Percentiles rank a stretch among this genome's conserved stretches.
These are phyloP conservation scores for Neopestalotiopsis sp. DNA, from an alignment of 2,329 filamentous ascomycete species.

Conservation along the genomic window DNA sequence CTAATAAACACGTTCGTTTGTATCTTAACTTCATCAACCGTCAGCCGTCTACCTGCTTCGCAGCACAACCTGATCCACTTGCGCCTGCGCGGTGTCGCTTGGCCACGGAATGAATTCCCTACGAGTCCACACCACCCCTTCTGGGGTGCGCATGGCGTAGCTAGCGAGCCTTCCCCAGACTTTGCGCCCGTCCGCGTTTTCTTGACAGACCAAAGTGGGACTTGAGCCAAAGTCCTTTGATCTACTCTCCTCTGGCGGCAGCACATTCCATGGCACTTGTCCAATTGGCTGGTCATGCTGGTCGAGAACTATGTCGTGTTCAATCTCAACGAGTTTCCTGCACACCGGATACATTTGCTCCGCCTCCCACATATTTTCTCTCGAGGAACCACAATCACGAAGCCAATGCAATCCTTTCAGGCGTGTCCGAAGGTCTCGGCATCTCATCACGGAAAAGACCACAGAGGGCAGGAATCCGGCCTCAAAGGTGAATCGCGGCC, in stretches of 20 bases:
- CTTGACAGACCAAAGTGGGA: slow-evolving; percentile 20
- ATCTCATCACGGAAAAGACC: slow-evolving; percentile 43
- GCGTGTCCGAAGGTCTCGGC: slow-evolving; percentile 41
- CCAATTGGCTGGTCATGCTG: slow-evolving; percentile 24
- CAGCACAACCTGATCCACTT: neutral
- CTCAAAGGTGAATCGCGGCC: slow-evolving; percentile 42
- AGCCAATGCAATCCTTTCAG: slow-evolving; percentile 39
- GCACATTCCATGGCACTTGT: slow-evolving; percentile 25
- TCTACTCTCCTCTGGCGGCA: slow-evolving; percentile 33
- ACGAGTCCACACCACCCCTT: slow-evolving; percentile 28
- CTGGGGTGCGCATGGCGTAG: slow-evolving; percentile 29
- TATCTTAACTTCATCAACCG: too few relatives aligned
- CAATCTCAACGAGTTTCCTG: slow-evolving; percentile 41
- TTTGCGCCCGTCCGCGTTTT: slow-evolving; percentile 22
- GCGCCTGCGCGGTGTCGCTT: neutral
- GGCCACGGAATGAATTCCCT: slow-evolving; percentile 26
- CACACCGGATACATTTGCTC: slow-evolving; percentile 36
- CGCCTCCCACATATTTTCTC: slow-evolving; percentile 45
- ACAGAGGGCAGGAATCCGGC: slow-evolving; percentile 44
- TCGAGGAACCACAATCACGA: slow-evolving; percentile 31
- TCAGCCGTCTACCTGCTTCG: neutral
- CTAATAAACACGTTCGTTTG: too few relatives aligned
- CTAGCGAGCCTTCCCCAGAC: slow-evolving; percentile 24
- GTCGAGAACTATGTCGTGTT: slow-evolving; percentile 39
- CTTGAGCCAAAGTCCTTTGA: slow-evolving; percentile 29